These are phyloP conservation scores for Agaricus subrufescens DNA, from an alignment of 768 basidiomycete species.

Conservation along the genomic window DNA sequence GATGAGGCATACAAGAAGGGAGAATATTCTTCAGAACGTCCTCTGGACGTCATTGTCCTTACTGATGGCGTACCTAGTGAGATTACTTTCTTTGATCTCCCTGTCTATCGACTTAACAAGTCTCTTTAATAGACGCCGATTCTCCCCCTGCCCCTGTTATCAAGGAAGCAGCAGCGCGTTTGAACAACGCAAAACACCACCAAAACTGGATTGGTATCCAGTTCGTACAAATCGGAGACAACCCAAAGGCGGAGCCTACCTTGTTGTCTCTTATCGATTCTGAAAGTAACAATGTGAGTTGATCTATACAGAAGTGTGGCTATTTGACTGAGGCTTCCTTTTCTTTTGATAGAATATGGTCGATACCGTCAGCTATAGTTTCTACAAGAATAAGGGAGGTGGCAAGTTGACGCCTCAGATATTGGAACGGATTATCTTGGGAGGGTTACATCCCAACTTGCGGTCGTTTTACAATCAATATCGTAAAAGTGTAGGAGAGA, in stretches of 20 bases:
- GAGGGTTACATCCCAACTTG: conserved; percentile 28
- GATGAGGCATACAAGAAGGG: conserved; percentile 12
- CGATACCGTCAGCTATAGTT: conserved; percentile 21
- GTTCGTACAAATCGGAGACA: conserved; percentile 29
- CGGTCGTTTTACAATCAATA: conserved; percentile 13
- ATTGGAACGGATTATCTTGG: conserved; percentile 28
- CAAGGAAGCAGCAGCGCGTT: conserved; percentile 17
- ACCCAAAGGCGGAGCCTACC: conserved; percentile 14
- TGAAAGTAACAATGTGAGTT: conserved; percentile 20
- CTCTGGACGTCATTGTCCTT: conserved; percentile 27
- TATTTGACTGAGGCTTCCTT: neutral
- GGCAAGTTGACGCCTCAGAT: conserved; percentile 21
- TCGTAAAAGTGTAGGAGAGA: neutral
- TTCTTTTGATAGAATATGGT: conserved; percentile 22
- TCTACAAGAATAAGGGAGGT: conserved; percentile 5
- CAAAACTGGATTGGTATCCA: conserved; percentile 28
- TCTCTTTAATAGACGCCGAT: neutral
- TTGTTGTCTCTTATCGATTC: conserved; percentile 21
- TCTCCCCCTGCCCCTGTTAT: conserved; percentile 12
- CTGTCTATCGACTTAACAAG: neutral
- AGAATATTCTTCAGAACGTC: conserved; percentile 19
- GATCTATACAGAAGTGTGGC: neutral
- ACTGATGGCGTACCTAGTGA: conserved; percentile 29
- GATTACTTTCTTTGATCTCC: neutral
- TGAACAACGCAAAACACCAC: conserved; percentile 22